Evolutionary conservation across 768 basidiomycete genomes (phyloP).

Genomic region (Tylopilus subfusipes): DNA sequence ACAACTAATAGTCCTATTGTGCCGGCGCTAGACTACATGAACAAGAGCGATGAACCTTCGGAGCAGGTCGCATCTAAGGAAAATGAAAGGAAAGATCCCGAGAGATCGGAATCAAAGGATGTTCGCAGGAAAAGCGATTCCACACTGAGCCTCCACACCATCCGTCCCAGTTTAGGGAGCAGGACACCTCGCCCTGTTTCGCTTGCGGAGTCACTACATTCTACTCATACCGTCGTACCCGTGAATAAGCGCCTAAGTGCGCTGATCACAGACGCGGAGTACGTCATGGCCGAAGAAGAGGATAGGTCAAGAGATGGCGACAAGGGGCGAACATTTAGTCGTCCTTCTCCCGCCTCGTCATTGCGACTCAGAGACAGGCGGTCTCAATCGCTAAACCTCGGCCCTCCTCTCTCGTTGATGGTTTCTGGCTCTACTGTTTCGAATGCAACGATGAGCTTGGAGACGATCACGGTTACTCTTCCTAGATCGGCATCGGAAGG

Average conservation of each 20-base stretch:
- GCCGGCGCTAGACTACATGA: slow-evolving; percentile 55
- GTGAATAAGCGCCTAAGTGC: slow-evolving; percentile 64
- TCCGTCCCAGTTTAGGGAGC: slow-evolving; percentile 50
- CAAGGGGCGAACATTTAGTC: slow-evolving; percentile 17
- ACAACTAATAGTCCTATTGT: slow-evolving; percentile 53
- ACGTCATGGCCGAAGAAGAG: slow-evolving; percentile 62
- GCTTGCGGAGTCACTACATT: slow-evolving; percentile 73
- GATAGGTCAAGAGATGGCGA: slow-evolving; percentile 28
- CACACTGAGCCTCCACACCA: slow-evolving; percentile 73
- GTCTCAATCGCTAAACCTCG: slow-evolving; percentile 61
- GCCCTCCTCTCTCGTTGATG: slow-evolving; percentile 32
- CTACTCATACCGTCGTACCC: slow-evolving; percentile 68
- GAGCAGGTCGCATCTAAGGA: slow-evolving; percentile 22
- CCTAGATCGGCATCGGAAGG: slow-evolving; percentile 27
- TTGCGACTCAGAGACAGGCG: slow-evolving; percentile 51
- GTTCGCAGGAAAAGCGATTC: slow-evolving; percentile 80
- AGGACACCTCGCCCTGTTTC: slow-evolving; percentile 71
- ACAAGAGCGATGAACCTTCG: slow-evolving; percentile 36
- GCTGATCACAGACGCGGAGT: slow-evolving; percentile 64
- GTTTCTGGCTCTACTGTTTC: slow-evolving; percentile 22
- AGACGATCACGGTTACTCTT: slow-evolving; percentile 28
- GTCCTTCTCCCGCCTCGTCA: slow-evolving; percentile 43
- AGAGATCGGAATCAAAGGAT: slow-evolving; percentile 53
- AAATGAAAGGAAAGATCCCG: slow-evolving; percentile 30
- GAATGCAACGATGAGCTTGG: slow-evolving; percentile 31